Evolutionary conservation across 306 rosid genomes (phyloP), one percentile per base, ranked within the genome.

Genomic region (Corylus avellana): DNA sequence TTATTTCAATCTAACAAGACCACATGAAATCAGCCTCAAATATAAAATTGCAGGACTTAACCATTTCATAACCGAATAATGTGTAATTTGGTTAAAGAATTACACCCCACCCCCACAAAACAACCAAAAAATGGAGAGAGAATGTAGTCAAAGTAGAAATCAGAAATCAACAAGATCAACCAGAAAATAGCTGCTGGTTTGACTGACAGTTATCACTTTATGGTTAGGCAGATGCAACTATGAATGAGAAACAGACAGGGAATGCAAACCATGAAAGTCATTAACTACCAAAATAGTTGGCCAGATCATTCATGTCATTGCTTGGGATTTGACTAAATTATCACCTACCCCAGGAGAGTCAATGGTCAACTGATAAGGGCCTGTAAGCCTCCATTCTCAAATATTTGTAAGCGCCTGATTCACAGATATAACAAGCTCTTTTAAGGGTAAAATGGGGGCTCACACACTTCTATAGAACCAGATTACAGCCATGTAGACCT

Each of bases 1-100:
- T 0, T 59, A 92, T 92, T 85, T 92, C 97, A 64, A 92, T 92
- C 94, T 92, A 80, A 39, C 72, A 70, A 78, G 56, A 39, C 18
- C 8, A 39, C 32, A 47, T 14, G 22, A 42, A n/a, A 37, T 53
- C 70, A 53, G 35, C 42, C 59, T 72, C 66, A 47, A 35, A 50
- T 29, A 61, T 11, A 17, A n/a, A 29, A 73, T 2, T n/a, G 37
- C 13, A 29, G 42, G 13, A 2, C 7, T 22, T 9, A 20, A 18
- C 27, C 0, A 37, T 67, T 67, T 37, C 50, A 67, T 39, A 37
- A 39, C 39, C 14, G 22, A 64, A 62, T 16, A 16, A 64, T 32
- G 25, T 14, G 48, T 4, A 64, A 37, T 35, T 35, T 64, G 48
- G 25, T 64, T 35, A 22, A 4, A 8, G 53, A 32, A 32, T 32